phyloP scores from a whole-genome alignment of 345 rosid species.

The Camelina laxa region DNA sequence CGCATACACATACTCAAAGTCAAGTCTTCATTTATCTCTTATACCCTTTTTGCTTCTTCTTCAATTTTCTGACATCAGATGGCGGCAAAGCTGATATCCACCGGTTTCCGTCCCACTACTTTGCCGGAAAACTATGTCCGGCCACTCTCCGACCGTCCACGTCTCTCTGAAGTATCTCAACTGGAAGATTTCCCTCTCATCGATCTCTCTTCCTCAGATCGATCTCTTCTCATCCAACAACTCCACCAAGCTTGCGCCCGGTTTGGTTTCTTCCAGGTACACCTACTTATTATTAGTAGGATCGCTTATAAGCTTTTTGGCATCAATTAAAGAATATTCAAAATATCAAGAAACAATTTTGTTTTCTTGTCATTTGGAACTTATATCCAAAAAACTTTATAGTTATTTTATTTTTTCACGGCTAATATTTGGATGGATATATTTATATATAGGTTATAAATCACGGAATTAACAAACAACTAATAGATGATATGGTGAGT shows the following conservation, averaged over 20 bases:
- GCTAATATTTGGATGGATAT: neutral
- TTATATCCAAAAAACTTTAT: neutral
- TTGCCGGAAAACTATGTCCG: conserved; percentile 75
- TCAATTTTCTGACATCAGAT: conserved; percentile 31
- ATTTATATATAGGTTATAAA: conserved; percentile 53
- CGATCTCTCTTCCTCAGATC: conserved; percentile 59
- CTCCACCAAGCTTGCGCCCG: conserved; percentile 59
- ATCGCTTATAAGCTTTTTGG: neutral
- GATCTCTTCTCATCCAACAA: conserved; percentile 49
- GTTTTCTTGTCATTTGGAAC: neutral
- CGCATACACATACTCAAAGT: conserved; percentile 15
- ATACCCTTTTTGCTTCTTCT: conserved; percentile 19
- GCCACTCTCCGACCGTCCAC: conserved; percentile 73
- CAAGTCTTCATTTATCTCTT: conserved; percentile 23
- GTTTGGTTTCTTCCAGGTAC: conserved; percentile 80
- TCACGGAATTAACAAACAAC: conserved; percentile 58
- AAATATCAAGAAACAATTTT: neutral
- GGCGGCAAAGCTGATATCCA: conserved; percentile 68
- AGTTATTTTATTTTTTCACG: neutral
- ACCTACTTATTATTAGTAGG: neutral
- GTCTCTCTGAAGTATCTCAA: conserved; percentile 57
- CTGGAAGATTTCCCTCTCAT: conserved; percentile 66
- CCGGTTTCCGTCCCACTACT: conserved; percentile 51
- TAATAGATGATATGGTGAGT: conserved; percentile 50
- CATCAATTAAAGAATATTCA: neutral